A percentile compares a stretch with the other conserved stretches of the same genome.
Evolutionary conservation across 139 green algal species (phyloP).

Genomic region (Astrephomene gubernaculifera): DNA sequence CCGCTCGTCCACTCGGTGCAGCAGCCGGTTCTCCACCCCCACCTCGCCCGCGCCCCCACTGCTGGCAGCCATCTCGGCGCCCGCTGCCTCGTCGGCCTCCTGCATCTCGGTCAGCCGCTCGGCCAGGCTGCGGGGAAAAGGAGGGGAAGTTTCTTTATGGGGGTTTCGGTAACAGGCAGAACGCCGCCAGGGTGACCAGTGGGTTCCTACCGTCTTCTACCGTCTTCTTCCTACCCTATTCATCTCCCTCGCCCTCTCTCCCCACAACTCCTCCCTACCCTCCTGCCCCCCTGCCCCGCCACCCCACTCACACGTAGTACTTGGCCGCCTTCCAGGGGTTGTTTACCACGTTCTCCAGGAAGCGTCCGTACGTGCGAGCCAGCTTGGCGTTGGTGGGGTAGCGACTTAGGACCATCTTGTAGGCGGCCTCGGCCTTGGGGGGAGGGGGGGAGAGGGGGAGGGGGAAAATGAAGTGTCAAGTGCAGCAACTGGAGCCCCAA

Average conservation of each 20-base stretch:
- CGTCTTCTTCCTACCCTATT: too few relatives aligned
- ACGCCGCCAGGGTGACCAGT: too few relatives aligned
- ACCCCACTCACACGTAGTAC: conserved; percentile 43
- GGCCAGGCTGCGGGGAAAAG: conserved; percentile 54
- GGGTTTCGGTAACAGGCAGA: too few relatives aligned
- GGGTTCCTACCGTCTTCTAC: too few relatives aligned
- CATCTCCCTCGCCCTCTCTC: too few relatives aligned
- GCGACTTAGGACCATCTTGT: conserved; percentile 13
- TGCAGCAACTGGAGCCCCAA: too few relatives aligned
- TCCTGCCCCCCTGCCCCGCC: too few relatives aligned
- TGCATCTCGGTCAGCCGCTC: conserved; percentile 55
- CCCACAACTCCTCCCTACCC: too few relatives aligned
- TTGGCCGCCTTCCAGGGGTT: conserved; percentile 58
- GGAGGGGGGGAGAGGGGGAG: not conserved
- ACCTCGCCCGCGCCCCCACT: conserved; percentile 17
- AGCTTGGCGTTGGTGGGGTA: conserved; percentile 44
- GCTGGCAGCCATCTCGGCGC: conserved; percentile 34
- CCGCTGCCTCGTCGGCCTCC: conserved; percentile 33
- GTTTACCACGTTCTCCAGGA: conserved; percentile 55
- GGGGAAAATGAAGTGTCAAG: too few relatives aligned
- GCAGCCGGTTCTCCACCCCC: conserved; percentile 9
- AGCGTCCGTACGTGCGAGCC: conserved; percentile 48
- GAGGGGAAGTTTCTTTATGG: too few relatives aligned
- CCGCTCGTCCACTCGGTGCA: conserved; percentile 54
- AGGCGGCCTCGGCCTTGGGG: conserved; percentile 16